phyloP scores from a whole-genome alignment of 805 yeast genomes.

The Metschnikowia bowlesiae region DNA sequence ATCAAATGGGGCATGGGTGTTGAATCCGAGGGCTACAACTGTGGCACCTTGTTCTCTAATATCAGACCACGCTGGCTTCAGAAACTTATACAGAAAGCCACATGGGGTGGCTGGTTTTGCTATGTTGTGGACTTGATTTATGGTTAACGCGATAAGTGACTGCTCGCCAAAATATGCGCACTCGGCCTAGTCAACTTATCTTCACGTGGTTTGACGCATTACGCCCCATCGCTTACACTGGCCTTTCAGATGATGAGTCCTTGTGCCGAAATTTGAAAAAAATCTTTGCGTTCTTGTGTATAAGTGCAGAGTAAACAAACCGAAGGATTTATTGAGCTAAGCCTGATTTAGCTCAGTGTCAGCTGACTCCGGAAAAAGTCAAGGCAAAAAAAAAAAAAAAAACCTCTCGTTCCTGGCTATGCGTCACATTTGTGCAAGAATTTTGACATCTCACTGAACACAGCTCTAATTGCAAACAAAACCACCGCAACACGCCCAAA shows the following conservation, averaged over 20 bases:
- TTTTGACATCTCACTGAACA: not conserved
- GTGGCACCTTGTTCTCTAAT: constrained; percentile 61
- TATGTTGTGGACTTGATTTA: constrained; percentile 46
- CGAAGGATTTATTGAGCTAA: not conserved
- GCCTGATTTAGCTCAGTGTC: not conserved
- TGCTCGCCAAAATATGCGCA: not conserved
- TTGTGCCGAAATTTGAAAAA: not conserved
- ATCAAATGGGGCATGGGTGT: constrained; percentile 82
- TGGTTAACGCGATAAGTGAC: constrained; percentile 25
- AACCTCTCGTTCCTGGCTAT: not conserved
- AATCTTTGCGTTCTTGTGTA: too few relatives aligned
- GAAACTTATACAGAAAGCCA: constrained; percentile 42
- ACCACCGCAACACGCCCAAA: not conserved
- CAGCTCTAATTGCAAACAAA: not conserved
- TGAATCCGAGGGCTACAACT: constrained; percentile 80
- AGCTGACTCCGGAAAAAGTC: not conserved
- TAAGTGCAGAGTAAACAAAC: not conserved
- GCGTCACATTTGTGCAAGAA: constrained; percentile 1
- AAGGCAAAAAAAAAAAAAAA: not conserved
- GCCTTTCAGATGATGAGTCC: not conserved
- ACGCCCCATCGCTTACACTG: not conserved
- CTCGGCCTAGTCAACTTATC: not conserved
- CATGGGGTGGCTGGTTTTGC: constrained; percentile 64
- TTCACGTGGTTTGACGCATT: constrained; percentile 1
- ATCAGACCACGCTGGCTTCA: constrained; percentile 51